phyloP scores from a whole-genome alignment of 2,329 filamentous ascomycete genomes.

The Rhynchosporium agropyri region DNA sequence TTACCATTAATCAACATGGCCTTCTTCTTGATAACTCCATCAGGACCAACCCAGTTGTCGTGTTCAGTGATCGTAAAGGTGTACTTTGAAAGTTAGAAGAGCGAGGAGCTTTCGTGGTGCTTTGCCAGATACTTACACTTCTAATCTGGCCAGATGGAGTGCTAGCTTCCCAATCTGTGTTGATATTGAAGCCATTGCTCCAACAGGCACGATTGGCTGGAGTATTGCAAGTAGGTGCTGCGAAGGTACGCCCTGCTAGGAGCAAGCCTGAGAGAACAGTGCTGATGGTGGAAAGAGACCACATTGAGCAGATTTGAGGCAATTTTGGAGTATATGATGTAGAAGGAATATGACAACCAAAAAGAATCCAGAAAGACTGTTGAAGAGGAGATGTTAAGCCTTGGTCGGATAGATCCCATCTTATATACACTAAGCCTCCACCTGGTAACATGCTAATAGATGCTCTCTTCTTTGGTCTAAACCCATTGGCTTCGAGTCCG shows the following conservation, averaged over 20 bases:
- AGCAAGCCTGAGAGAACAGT: constrained; percentile 16
- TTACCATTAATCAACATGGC: constrained; percentile 23
- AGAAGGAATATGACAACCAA: background rate
- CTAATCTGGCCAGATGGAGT: constrained; percentile 17
- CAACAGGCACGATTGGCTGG: constrained; percentile 25
- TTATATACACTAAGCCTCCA: background rate
- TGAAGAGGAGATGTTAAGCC: background rate
- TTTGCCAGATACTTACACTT: constrained; percentile 6
- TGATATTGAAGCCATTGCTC: constrained; percentile 21
- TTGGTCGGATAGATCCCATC: background rate
- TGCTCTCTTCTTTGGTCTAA: background rate
- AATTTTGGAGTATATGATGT: background rate
- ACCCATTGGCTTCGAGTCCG: background rate
- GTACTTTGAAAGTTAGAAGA: constrained; percentile 12
- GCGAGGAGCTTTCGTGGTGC: too few relatives aligned
- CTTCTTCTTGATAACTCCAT: constrained; percentile 21
- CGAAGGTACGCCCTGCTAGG: constrained; percentile 3
- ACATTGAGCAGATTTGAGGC: constrained; percentile 11
- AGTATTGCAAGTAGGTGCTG: constrained; percentile 23
- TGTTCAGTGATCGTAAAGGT: constrained; percentile 20
- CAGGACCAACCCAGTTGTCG: constrained; percentile 22
- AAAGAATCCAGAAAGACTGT: too few relatives aligned
- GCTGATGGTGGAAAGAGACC: background rate
- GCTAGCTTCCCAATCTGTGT: constrained; percentile 21
- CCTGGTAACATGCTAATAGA: background rate